Conservation (phyloP, 2,329 filamentous ascomycete species). For the Penicillium palitans region DNA sequence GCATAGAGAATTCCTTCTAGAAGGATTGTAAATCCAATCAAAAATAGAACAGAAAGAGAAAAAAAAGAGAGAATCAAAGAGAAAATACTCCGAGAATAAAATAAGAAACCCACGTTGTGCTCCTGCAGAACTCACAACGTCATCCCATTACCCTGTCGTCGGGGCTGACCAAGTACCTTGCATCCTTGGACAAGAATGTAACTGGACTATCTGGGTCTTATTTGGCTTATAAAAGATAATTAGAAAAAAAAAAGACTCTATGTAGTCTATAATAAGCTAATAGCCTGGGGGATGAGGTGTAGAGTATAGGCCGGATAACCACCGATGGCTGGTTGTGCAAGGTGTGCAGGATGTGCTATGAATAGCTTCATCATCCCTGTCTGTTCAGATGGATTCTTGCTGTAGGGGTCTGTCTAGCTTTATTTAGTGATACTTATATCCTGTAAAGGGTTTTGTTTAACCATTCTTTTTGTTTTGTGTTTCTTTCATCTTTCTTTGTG, state of each 20-base stretch:
- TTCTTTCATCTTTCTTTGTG: not conserved
- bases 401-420: not conserved
- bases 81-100: constrained; percentile 9
- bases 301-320: not conserved
- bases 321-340: constrained; percentile 3
- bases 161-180: constrained; percentile 5
- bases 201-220: not conserved
- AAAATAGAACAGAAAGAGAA: not conserved
- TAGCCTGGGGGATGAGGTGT: not conserved
- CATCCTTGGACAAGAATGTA: not conserved
- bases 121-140: constrained; percentile 10
- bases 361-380: constrained; percentile 6
- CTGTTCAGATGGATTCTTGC: not conserved
- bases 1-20: constrained; percentile 3
- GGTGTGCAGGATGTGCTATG: not conserved
- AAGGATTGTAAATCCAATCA: not conserved
- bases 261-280: not conserved
- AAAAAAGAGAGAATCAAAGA: too few species aligned
- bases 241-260: too few species aligned
- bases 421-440: not conserved
- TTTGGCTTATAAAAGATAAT: not conserved
- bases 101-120: constrained; percentile 24
- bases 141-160: not conserved
- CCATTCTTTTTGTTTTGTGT: not conserved
- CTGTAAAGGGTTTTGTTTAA: not conserved